Evolutionary conservation across 495 filamentous ascomycete species (phyloP).

Genomic region (Gamarada debralockiae): DNA sequence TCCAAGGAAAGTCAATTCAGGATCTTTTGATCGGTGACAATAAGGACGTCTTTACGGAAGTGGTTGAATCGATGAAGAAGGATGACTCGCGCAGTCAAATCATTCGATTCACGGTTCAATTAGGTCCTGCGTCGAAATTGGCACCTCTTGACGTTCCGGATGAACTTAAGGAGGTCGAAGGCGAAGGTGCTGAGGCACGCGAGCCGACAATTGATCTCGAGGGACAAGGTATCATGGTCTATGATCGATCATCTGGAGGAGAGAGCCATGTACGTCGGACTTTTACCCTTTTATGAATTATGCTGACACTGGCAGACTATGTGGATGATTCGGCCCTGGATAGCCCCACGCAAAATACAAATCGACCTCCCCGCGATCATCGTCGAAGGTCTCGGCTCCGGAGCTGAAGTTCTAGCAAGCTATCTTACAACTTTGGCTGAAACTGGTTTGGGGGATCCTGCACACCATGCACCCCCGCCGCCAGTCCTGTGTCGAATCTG

Average conservation of each 20-base stretch:
- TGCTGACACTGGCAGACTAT: constrained; percentile 66
- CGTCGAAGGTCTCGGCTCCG: constrained; percentile 89
- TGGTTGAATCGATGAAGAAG: constrained; percentile 81
- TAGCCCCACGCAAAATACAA: constrained; percentile 82
- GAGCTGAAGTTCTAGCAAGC: constrained; percentile 90
- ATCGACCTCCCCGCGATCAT: constrained; percentile 90
- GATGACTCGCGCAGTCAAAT: constrained; percentile 93
- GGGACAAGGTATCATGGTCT: constrained; percentile 96
- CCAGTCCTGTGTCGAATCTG: constrained; percentile 95
- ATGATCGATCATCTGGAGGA: constrained; percentile 80
- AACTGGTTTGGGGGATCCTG: constrained; percentile 74
- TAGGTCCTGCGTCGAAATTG: constrained; percentile 72
- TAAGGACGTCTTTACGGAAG: constrained; percentile 71
- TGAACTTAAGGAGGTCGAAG: constrained; percentile 39
- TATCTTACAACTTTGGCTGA: constrained; percentile 90
- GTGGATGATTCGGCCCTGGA: constrained; percentile 98
- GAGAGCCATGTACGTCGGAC: constrained; percentile 76
- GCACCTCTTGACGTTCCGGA: constrained; percentile 39
- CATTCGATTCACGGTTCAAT: constrained; percentile 74
- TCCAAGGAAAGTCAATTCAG: constrained; percentile 73
- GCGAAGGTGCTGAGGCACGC: constrained; percentile 26
- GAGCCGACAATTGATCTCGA: constrained; percentile 71
- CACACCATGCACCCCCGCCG: constrained; percentile 76
- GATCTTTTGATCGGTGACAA: constrained; percentile 75
- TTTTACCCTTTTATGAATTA: neutral